phyloP scores from a whole-genome alignment of 164 flowering plant genomes.

The Hamamelis virginiana region DNA sequence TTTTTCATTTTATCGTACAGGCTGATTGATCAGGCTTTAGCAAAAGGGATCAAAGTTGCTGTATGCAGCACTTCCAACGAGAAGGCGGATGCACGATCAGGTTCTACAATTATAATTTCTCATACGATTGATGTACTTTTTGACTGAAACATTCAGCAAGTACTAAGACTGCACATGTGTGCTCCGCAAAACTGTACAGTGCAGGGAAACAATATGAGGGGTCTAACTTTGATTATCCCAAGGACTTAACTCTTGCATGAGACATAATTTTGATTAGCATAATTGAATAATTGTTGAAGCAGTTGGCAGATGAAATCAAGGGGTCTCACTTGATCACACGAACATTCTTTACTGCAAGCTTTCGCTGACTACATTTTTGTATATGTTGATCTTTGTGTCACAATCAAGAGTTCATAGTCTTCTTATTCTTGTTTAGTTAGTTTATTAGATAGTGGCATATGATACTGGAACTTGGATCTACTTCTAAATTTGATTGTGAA shows the following conservation, averaged over 20 bases:
- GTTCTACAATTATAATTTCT: constrained; percentile 26
- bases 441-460: not conserved
- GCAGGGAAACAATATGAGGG: too few species aligned
- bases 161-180: not conserved
- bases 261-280: not conserved
- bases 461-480: not conserved
- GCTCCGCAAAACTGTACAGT: not conserved
- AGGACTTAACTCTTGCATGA: not conserved
- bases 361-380: not conserved
- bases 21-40: constrained; percentile 89
- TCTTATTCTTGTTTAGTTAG: not conserved
- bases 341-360: not conserved
- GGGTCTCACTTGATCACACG: too few species aligned
- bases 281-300: too few species aligned
- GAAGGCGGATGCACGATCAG: constrained; percentile 65
- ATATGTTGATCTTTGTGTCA: not conserved
- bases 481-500: too few species aligned
- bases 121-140: too few species aligned
- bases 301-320: too few species aligned
- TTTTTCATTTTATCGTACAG: constrained; percentile 36
- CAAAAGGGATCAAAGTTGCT: constrained; percentile 79
- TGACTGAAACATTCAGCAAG: not conserved
- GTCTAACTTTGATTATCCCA: not conserved
- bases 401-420: not conserved
- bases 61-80: constrained; percentile 99